Conservation (phyloP, 225 moss, liverwort and hornwort species). For the Neckera pumila region DNA sequence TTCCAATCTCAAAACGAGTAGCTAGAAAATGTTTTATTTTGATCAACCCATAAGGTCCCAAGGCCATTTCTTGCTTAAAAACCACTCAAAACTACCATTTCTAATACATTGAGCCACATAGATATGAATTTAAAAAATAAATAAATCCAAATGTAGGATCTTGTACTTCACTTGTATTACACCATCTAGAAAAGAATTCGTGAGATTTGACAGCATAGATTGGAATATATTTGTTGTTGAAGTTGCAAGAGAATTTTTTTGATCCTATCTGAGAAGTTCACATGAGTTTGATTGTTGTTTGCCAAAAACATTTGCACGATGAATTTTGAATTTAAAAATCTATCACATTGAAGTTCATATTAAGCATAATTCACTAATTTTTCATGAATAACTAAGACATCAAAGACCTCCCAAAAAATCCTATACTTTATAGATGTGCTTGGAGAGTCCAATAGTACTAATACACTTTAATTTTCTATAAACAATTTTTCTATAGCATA, state of each 20-base stretch:
- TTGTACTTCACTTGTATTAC: neutral
- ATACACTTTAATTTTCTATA: neutral
- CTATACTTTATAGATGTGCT: neutral
- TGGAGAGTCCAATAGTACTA: accelerated
- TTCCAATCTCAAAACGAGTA: no score
- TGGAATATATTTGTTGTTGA: neutral
- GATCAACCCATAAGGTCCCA: neutral
- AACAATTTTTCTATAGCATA: neutral
- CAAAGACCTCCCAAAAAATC: neutral
- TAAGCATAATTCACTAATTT: neutral
- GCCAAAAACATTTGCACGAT: accelerated
- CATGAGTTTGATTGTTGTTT: accelerated
- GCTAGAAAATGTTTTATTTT: no score
- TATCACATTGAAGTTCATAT: neutral
- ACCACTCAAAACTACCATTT: neutral
- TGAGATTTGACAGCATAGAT: neutral
- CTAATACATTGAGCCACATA: neutral
- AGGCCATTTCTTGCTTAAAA: neutral
- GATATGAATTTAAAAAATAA: no score
- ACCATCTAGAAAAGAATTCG: accelerated
- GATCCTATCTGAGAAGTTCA: accelerated
- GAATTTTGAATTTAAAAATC: neutral
- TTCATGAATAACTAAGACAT: no score
- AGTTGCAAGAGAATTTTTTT: neutral
- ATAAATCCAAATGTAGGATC: neutral